Evolutionary conservation across 352 stramenopile genomes (phyloP), one percentile per base, ranked within the genome.

Genomic region (Globisporangium apiculatum): DNA sequence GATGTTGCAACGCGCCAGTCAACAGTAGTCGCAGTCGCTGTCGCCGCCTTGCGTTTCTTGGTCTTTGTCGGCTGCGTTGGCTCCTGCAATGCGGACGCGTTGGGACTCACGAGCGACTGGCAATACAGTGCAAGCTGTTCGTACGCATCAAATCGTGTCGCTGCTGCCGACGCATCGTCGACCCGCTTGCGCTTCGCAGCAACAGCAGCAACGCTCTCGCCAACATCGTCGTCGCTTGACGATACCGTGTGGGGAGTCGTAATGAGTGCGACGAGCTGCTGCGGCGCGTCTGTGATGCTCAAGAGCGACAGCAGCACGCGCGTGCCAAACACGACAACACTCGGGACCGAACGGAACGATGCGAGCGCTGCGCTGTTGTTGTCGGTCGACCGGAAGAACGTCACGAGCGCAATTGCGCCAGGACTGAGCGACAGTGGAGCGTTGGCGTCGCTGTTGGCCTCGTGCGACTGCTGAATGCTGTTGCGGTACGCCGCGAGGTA

Each of bases 321-420:
- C 43, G 72, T 62, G 15, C 65, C 60, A 61, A 81, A 83, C 10
- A 72, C 57, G 18, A 73, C 61, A 24, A 79, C 63, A 12, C 49
- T 52, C 9, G 61, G 12, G 18, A 83, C 57, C 8, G 50, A 38
- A 51, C 71, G 69, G 18, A 67, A 73, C 36, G 53, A 11, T 0
- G 64, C 61, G 1, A 75, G 57, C 2, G 41, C 7, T 18, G 36
- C 15, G 31, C 14, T 18, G 18, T 31, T n/a, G 3, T 18, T 37
- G n/a, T n/a, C 15, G 7, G 38, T 35, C 7, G 42, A n/a, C 60
- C 59, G 36, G 4, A 89, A 62, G 49, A 86, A 89, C 45, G 56
- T 56, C 17, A 86, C 73, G 7, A 89, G 61, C 1, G 79, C 71
- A 8, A 80, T 65, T 17, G 67, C 83, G 4, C 79, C 67, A 2